Evolutionary conservation across 768 basidiomycete genomes (phyloP).

Genomic region (Paxillus rubicundulus): DNA sequence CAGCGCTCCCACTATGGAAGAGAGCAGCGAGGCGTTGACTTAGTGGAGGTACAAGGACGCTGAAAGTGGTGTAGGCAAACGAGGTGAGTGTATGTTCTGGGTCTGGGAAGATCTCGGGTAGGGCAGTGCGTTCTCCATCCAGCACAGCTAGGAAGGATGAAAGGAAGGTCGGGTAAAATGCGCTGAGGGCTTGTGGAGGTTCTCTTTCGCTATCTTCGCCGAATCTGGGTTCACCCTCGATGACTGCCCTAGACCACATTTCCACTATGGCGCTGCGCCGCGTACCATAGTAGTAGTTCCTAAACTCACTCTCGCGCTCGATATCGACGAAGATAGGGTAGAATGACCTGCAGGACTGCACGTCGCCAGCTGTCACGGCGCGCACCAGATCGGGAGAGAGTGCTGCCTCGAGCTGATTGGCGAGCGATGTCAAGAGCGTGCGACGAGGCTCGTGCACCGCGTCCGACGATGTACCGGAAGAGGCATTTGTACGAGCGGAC

Average conservation of each 20-base stretch:
- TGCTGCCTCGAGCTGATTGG: conserved; percentile 93
- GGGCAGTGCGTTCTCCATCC: conserved; percentile 65
- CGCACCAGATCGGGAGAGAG: conserved; percentile 88
- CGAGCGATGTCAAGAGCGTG: conserved; percentile 83
- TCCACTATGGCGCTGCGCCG: conserved; percentile 62
- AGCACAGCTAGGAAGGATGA: conserved; percentile 62
- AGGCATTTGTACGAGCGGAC: conserved; percentile 86
- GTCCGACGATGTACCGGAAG: conserved; percentile 9
- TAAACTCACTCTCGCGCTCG: conserved; percentile 88
- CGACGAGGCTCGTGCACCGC: conserved; percentile 72
- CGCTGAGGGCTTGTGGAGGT: conserved; percentile 47
- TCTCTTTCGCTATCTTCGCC: conserved; percentile 41
- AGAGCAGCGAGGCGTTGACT: conserved; percentile 74
- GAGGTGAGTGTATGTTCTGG: conserved; percentile 72
- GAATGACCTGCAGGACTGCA: conserved; percentile 70
- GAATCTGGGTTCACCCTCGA: conserved; percentile 32
- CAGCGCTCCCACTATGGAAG: conserved; percentile 52
- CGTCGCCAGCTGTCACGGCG: conserved; percentile 78
- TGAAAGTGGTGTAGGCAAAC: conserved; percentile 80
- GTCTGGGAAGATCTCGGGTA: conserved; percentile 87
- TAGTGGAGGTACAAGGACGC: conserved; percentile 77
- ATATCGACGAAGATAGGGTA: conserved; percentile 88
- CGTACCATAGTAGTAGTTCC: conserved; percentile 91
- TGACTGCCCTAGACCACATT: conserved; percentile 61
- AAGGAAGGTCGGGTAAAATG: conserved; percentile 78